Conservation (phyloP, 352 stramenopile species). For the Elongisporangium senticosum region DNA sequence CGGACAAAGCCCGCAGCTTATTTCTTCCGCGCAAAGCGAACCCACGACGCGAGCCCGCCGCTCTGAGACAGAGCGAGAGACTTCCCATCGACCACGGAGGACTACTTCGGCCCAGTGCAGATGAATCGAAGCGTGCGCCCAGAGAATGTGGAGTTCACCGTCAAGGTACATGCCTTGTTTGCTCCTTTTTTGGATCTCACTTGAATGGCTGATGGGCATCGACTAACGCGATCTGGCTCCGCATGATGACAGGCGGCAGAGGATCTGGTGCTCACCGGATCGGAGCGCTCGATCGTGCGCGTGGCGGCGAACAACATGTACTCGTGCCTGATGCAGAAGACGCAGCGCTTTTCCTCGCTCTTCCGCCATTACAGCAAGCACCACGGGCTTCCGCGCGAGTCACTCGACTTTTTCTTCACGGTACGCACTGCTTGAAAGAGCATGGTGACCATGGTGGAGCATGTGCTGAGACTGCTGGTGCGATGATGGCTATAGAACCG, state of each 20-base stretch:
- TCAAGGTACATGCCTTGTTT: slow-evolving; percentile 61
- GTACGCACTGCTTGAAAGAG: slow-evolving; percentile 16
- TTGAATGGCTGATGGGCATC: neutral
- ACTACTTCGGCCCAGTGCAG: neutral
- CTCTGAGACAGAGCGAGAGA: neutral
- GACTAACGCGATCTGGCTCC: neutral
- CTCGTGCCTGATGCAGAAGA: slow-evolving; percentile 97
- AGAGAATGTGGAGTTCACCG: slow-evolving; percentile 96
- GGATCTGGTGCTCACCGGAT: slow-evolving; percentile 69
- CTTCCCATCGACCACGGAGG: slow-evolving; percentile 1
- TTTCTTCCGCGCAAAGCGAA: neutral
- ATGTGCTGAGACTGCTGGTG: neutral
- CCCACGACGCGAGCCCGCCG: neutral
- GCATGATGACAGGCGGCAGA: slow-evolving; percentile 46
- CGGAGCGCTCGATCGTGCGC: slow-evolving; percentile 78
- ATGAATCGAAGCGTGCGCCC: slow-evolving; percentile 81
- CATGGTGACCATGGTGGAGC: neutral
- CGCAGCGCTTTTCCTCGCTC: slow-evolving; percentile 95
- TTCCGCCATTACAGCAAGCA: slow-evolving; percentile 99
- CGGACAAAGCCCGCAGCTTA: neutral
- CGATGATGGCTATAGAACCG: slow-evolving; percentile 35
- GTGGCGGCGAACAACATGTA: slow-evolving; percentile 86
- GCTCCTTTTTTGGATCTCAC: slow-evolving; percentile 1
- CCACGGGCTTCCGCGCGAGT: slow-evolving; percentile 94
- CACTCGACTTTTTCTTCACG: slow-evolving; percentile 97